These are phyloP conservation scores for Dissophora ornata DNA, from an alignment of 192 early-diverging fungal species.

Conservation along the genomic window DNA sequence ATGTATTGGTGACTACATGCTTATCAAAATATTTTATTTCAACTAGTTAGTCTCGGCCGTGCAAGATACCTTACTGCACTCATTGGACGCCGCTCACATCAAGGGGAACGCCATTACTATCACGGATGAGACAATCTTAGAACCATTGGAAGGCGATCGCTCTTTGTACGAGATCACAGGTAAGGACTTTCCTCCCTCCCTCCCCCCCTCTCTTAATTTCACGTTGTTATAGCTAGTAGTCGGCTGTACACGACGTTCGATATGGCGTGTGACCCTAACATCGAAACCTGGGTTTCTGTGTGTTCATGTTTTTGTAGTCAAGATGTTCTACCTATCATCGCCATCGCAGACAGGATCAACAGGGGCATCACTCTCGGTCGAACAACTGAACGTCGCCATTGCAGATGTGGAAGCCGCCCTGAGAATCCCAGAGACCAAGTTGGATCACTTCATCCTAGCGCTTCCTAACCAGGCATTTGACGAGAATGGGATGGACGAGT, in stretches of 20 bases:
- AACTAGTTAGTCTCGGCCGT: constrained; percentile 60
- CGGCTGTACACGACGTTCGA: neutral
- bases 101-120: constrained; percentile 49
- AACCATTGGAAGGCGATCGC: constrained; percentile 56
- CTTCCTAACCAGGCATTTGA: constrained; percentile 39
- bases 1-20: neutral
- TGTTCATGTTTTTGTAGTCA: no score
- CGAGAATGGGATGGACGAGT: constrained; percentile 47
- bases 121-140: constrained; percentile 52
- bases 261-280: no score
- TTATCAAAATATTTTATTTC: neutral
- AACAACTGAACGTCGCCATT: constrained; percentile 28
- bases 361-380: constrained; percentile 24
- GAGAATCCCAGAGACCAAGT: constrained; percentile 30
- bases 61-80: constrained; percentile 58
- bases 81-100: constrained; percentile 39
- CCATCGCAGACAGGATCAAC: neutral
- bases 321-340: constrained; percentile 41
- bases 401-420: constrained; percentile 9
- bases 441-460: constrained; percentile 39
- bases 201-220: no score
- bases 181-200: constrained; percentile 6
- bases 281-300: no score
- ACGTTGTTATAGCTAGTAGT: no score
- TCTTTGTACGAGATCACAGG: constrained; percentile 56